These are phyloP conservation scores for Colletotrichum somersetense DNA, from an alignment of 2,329 filamentous ascomycete genomes.

Conservation along the genomic window DNA sequence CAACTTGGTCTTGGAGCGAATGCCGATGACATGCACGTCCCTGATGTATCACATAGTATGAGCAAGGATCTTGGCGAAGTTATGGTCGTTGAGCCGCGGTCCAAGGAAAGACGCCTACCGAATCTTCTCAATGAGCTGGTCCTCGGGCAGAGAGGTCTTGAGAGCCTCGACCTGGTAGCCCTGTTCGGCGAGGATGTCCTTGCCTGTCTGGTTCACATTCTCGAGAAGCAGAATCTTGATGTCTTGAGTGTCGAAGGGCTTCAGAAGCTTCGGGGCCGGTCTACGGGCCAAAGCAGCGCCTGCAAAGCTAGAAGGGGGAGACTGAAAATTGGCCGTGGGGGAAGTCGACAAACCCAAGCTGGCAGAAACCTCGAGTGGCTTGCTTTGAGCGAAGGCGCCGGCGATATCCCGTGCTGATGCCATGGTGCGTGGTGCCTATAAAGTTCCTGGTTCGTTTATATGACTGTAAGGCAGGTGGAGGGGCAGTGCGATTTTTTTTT, in stretches of 20 bases:
- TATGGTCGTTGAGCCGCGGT: not conserved
- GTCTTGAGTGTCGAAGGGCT: conserved; percentile 95
- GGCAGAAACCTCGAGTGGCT: conserved; percentile 61
- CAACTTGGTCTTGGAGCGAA: conserved; percentile 97
- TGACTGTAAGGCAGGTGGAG: conserved; percentile 17
- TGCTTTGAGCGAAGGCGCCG: conserved; percentile 48
- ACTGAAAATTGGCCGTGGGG: conserved; percentile 80
- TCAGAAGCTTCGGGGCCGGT: conserved; percentile 78
- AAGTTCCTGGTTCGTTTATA: not conserved
- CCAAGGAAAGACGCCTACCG: conserved; percentile 65
- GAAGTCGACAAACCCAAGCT: conserved; percentile 79
- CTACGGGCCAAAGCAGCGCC: conserved; percentile 59
- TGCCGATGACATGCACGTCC: conserved; percentile 96
- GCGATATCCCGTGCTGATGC: conserved; percentile 64
- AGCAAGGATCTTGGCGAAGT: conserved; percentile 30
- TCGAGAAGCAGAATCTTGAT: conserved; percentile 97
- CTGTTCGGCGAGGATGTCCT: conserved; percentile 83
- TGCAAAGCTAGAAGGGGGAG: conserved; percentile 74
- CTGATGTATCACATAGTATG: conserved; percentile 58
- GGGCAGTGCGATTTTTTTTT: conserved; percentile 33
- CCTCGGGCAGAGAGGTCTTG: conserved; percentile 91
- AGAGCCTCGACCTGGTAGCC: conserved; percentile 96
- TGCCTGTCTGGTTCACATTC: conserved; percentile 93
- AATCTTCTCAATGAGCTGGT: conserved; percentile 97
- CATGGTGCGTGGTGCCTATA: conserved; percentile 49